Evolutionary conservation across 192 early-diverging fungal genomes (phyloP), one percentile per base, ranked within the genome.

Genomic region (Backusella sp.): DNA sequence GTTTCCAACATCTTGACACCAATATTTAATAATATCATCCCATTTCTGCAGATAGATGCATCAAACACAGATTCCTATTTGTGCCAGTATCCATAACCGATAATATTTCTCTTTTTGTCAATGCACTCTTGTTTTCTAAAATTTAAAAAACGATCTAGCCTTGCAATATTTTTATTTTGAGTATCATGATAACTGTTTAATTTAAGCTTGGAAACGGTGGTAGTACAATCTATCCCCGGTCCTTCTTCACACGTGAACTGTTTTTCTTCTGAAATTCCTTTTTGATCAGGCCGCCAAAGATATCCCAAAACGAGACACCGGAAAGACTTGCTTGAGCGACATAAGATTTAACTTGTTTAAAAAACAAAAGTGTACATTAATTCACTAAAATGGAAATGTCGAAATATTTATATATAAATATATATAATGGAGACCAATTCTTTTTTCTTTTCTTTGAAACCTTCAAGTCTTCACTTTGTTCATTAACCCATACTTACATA

Each of bases 261-360:
- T 62, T 14, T 62, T 62, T 62, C 56, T 62, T 62, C 56, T 62
- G 56, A 62, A 49, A 62, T 62, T 62, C 56, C 56, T 26, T 62
- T 62, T 26, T 28, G 56, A 62, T 62, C 23, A 62, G 9, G 11
- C 56, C 56, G 56, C 26, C 12, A 62, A 23, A 62, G 9, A 28
- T 1, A 62, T 39, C 56, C 56, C 56, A 62, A 62, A 62, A 62
- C 12, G 26, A 62, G 56, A 62, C 2, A 62, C 56, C 56, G 56
- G 56, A 62, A 23, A 12, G 56, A 62, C 26, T 62, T 62, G 28
- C 26, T 62, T 62, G 56, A 26, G 56, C 23, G 23, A 62, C 26
- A 62, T 11, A 28, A 28, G 56, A 62, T 62, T 28, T 62, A 12
- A 28, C 23, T 62, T 62, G 56, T 28, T 62, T 12, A 62, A 62